These are phyloP conservation scores for Singerocomus rubriflavus DNA, from an alignment of 1,284 basidiomycete genomes.

Conservation along the genomic window DNA sequence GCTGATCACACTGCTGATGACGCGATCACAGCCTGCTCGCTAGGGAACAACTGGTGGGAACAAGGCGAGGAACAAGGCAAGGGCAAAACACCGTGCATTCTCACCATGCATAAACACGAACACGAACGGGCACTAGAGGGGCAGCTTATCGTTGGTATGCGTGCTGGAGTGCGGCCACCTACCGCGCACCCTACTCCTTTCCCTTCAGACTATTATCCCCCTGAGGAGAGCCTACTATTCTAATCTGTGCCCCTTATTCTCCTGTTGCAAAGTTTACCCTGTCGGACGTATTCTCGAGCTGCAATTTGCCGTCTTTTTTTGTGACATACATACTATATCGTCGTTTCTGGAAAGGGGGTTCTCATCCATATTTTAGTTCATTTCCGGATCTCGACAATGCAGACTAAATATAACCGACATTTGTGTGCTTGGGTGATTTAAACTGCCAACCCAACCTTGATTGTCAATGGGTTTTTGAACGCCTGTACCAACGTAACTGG, in stretches of 20 bases:
- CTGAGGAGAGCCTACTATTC: constrained; percentile 9
- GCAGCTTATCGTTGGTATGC: constrained; percentile 13
- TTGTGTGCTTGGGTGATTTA: constrained; percentile 10
- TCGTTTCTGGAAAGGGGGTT: constrained; percentile 5
- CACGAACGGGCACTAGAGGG: constrained; percentile 5
- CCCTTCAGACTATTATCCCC: too few relatives aligned
- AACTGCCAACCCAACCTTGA: constrained; percentile 12
- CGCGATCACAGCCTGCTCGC: constrained; percentile 4
- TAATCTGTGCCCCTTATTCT: constrained; percentile 13
- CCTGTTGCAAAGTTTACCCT: neutral
- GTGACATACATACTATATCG: too few relatives aligned
- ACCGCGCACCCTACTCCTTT: neutral
- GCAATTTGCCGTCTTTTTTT: constrained; percentile 8
- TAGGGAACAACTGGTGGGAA: constrained; percentile 10
- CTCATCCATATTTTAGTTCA: constrained; percentile 18
- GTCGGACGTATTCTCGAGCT: constrained; percentile 9
- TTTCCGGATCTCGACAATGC: constrained; percentile 23
- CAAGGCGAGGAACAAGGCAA: neutral
- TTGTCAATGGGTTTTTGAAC: neutral
- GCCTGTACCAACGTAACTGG: constrained; percentile 17
- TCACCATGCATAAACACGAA: constrained; percentile 15
- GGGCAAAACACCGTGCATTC: constrained; percentile 27
- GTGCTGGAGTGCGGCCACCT: constrained; percentile 10
- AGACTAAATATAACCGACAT: neutral
- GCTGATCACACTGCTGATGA: constrained; percentile 4